A percentile compares a stretch with the other conserved stretches of the same genome.
Conservation (phyloP, 2,329 filamentous ascomycete species). For the Xylariaceae sp. region DNA sequence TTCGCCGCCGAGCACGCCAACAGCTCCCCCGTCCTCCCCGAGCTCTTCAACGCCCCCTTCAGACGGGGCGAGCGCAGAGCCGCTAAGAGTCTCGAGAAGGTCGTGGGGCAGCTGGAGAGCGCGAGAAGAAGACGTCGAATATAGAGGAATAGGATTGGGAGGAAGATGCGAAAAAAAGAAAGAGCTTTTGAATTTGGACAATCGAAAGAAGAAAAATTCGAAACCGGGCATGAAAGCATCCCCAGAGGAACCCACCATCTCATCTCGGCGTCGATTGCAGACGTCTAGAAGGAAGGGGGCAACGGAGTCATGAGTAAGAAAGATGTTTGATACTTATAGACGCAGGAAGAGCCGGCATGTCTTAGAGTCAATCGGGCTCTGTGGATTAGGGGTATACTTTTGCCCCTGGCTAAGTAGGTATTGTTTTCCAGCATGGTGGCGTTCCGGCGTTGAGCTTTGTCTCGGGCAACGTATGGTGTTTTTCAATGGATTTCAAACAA, state of each 20-base stretch:
- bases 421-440: constrained; percentile 2
- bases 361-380: no score
- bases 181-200: background rate
- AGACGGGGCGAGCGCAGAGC: constrained; percentile 54
- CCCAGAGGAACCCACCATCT: no score
- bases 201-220: background rate
- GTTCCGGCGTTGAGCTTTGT: constrained; percentile 4
- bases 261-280: no score
- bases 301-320: no score
- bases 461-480: constrained; percentile 3
- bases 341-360: no score
- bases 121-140: constrained; percentile 14
- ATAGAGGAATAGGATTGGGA: constrained; percentile 1
- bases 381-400: no score
- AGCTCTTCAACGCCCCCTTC: constrained; percentile 57
- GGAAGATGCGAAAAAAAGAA: background rate
- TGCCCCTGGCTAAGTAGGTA: no score
- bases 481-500: constrained; percentile 9
- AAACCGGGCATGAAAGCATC: background rate
- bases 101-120: constrained; percentile 46
- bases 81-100: constrained; percentile 45
- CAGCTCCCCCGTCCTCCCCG: constrained; percentile 56
- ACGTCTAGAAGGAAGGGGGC: no score
- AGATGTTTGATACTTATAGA: no score
- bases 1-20: constrained; percentile 78